A percentile compares a stretch with the other conserved stretches of the same genome.
Conservation (phyloP, 352 stramenopile genomes). For the Plasmopara muralis region DNA sequence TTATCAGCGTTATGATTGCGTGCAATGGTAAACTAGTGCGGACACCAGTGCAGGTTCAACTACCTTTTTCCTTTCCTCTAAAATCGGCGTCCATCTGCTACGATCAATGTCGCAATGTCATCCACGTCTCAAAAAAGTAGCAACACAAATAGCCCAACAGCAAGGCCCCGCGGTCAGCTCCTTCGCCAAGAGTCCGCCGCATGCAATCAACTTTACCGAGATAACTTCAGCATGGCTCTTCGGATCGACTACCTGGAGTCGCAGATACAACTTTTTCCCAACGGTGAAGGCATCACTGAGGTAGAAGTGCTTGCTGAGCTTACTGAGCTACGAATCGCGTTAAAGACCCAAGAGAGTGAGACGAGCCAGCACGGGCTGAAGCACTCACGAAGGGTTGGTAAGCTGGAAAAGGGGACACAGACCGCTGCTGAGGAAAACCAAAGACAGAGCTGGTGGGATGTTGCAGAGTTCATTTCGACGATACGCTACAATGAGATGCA, state of each 20-base stretch:
- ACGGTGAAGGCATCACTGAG: constrained; percentile 34
- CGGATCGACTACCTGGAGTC: constrained; percentile 46
- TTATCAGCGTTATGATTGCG: too few species aligned
- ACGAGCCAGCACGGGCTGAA: constrained; percentile 1
- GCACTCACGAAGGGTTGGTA: background rate
- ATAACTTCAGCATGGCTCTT: constrained; percentile 54
- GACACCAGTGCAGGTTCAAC: too few species aligned
- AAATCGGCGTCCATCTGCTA: background rate
- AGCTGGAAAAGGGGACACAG: background rate
- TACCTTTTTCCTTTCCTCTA: too few species aligned
- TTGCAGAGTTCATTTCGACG: constrained; percentile 3
- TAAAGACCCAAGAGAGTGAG: constrained; percentile 4
- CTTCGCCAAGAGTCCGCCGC: constrained; percentile 33
- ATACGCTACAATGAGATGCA: constrained; percentile 28
- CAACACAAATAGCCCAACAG: background rate
- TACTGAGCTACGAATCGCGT: constrained; percentile 14
- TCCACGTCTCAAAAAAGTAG: background rate
- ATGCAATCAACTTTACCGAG: constrained; percentile 33
- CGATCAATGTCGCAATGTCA: background rate
- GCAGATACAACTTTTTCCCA: constrained; percentile 32
- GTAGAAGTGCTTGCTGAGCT: constrained; percentile 37
- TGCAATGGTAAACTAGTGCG: too few species aligned
- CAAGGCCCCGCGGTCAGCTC: constrained; percentile 6
- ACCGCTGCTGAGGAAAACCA: background rate
- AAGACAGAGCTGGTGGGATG: background rate